Evolutionary conservation across 1,284 basidiomycete species (phyloP).

Genomic region (Irpex sp.): DNA sequence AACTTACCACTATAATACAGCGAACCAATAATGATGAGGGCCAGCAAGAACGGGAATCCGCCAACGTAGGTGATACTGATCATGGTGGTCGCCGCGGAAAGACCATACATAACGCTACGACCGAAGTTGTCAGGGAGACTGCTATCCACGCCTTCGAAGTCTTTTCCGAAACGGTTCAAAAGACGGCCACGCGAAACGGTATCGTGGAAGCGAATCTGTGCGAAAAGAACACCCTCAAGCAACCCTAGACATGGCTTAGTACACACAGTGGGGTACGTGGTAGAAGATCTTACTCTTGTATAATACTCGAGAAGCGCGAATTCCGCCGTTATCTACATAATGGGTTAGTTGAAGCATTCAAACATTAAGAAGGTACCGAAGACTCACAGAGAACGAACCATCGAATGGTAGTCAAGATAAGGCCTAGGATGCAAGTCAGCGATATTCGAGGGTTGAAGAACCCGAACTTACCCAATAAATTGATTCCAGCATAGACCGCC

Average conservation of each 20-base stretch:
- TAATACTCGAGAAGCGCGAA: slow-evolving; percentile 65
- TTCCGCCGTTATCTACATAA: slow-evolving; percentile 56
- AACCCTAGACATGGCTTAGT: slow-evolving; percentile 33
- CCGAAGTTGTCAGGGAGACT: slow-evolving; percentile 85
- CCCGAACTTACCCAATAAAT: slow-evolving; percentile 29
- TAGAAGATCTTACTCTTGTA: slow-evolving; percentile 53
- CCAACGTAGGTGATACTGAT: slow-evolving; percentile 81
- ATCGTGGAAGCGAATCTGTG: slow-evolving; percentile 92
- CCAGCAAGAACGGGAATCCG: slow-evolving; percentile 69
- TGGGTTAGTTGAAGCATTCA: slow-evolving; percentile 1
- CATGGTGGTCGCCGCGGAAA: slow-evolving; percentile 52
- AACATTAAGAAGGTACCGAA: neutral
- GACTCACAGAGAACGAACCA: slow-evolving; percentile 65
- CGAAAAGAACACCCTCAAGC: slow-evolving; percentile 84
- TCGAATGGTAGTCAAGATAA: slow-evolving; percentile 62
- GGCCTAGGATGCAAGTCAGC: slow-evolving; percentile 32
- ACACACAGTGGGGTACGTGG: no score
- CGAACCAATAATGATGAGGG: slow-evolving; percentile 52
- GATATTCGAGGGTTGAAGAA: slow-evolving; percentile 3
- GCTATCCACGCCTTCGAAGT: slow-evolving; percentile 91
- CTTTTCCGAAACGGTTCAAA: slow-evolving; percentile 90
- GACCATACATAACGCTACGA: slow-evolving; percentile 60
- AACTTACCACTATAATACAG: slow-evolving; percentile 68
- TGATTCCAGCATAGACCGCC: slow-evolving; percentile 66
- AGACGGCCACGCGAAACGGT: slow-evolving; percentile 85